phyloP scores from a whole-genome alignment of 1,284 basidiomycete genomes.

The Trametes versicolor region DNA sequence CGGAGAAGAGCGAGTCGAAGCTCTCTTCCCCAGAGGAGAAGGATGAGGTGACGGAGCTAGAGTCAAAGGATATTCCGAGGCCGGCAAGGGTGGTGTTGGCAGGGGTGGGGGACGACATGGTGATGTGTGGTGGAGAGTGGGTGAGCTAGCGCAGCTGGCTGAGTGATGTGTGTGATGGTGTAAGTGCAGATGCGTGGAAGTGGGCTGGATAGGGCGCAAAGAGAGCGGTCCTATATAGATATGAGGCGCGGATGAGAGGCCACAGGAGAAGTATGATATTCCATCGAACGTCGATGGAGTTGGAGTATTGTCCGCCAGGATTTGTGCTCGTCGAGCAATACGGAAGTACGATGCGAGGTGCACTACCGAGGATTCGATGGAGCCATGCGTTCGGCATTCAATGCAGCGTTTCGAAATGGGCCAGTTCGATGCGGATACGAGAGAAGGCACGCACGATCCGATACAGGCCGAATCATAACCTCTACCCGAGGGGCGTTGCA shows the following conservation, averaged over 20 bases:
- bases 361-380: neutral
- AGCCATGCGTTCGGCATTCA: neutral
- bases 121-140: neutral
- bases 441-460: neutral
- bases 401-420: neutral
- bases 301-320: neutral
- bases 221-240: conserved; percentile 8
- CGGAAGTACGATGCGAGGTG: neutral
- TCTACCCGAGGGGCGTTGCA: too few relatives aligned
- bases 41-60: neutral
- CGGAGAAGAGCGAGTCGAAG: conserved; percentile 17
- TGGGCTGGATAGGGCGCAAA: neutral
- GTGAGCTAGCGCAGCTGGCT: conserved; percentile 11
- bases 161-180: neutral
- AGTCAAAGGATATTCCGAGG: conserved; percentile 19
- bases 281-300: neutral
- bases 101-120: conserved; percentile 11
- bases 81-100: conserved; percentile 20
- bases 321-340: neutral
- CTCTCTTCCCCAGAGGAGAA: conserved; percentile 22
- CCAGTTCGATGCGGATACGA: neutral
- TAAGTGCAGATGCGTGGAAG: neutral
- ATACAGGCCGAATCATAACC: neutral
- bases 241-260: conserved; percentile 10
- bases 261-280: neutral